Percentiles rank a stretch among this genome's conserved stretches.
phyloP scores from a whole-genome alignment of 2,329 filamentous ascomycete species.

The Pseudocercospora crystallina region DNA sequence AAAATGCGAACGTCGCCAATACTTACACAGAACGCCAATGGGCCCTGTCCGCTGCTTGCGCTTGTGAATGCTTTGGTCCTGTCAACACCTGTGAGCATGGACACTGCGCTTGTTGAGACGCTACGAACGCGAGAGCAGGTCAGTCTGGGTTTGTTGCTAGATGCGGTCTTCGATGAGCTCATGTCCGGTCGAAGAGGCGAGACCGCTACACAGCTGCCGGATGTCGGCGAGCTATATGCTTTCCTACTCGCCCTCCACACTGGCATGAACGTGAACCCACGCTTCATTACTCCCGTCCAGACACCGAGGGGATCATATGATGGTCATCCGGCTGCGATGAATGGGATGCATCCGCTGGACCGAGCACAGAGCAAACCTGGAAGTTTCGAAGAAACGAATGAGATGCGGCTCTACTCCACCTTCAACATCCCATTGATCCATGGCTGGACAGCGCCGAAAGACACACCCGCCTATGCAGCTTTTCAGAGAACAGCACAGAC shows the following conservation, averaged over 20 bases:
- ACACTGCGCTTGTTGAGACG: slow-evolving; percentile 74
- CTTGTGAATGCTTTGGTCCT: slow-evolving; percentile 89
- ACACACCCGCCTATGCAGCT: slow-evolving; percentile 66
- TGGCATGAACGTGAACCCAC: slow-evolving; percentile 96
- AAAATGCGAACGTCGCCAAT: slow-evolving; percentile 78
- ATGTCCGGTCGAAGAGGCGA: slow-evolving; percentile 72
- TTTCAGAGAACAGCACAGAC: slow-evolving; percentile 74
- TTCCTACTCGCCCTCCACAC: slow-evolving; percentile 89
- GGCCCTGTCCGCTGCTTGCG: slow-evolving; percentile 88
- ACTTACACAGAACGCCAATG: slow-evolving; percentile 88
- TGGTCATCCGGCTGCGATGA: slow-evolving; percentile 33
- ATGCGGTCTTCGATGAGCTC: slow-evolving; percentile 90
- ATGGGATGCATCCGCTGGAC: slow-evolving; percentile 37
- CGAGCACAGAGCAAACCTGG: slow-evolving; percentile 57
- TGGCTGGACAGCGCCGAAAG: slow-evolving; percentile 78
- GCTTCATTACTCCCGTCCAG: slow-evolving; percentile 62
- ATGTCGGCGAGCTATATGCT: slow-evolving; percentile 81
- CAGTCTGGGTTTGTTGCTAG: slow-evolving; percentile 78
- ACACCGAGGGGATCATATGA: slow-evolving; percentile 27
- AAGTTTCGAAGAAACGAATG: slow-evolving; percentile 79
- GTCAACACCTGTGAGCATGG: slow-evolving; percentile 66
- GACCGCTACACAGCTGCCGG: slow-evolving; percentile 67
- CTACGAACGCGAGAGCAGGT: slow-evolving; percentile 81
- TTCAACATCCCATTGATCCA: slow-evolving; percentile 89
- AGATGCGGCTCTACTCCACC: slow-evolving; percentile 87